Evolutionary conservation across 2,329 filamentous ascomycete species (phyloP).

Genomic region (Aspergillus neotritici): DNA sequence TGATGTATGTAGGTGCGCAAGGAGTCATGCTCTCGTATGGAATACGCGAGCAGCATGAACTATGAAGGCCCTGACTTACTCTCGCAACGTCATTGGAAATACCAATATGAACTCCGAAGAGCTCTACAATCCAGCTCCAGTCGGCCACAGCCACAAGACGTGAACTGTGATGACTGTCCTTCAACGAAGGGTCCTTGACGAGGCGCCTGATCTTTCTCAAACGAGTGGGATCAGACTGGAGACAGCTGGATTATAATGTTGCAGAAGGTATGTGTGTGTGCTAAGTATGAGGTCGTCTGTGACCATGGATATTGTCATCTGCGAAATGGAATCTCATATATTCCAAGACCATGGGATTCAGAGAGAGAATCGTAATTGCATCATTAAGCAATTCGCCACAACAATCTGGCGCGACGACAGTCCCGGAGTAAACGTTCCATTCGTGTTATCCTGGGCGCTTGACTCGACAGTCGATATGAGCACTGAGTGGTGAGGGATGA

Average conservation of each 20-base stretch:
- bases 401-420: no score
- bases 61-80: conserved; percentile 42
- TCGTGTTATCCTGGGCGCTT: no score
- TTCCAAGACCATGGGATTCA: no score
- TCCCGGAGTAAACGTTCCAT: no score
- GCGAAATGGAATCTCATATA: background rate
- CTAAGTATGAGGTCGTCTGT: background rate
- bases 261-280: conserved; percentile 10
- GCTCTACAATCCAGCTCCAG: conserved; percentile 35
- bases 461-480: no score
- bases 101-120: conserved; percentile 9
- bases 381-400: no score
- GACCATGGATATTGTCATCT: background rate
- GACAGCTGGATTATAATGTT: conserved; percentile 35
- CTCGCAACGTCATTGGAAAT: conserved; percentile 29
- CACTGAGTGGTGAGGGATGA: no score
- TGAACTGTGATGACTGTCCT: conserved; percentile 34
- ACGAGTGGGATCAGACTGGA: conserved; percentile 4
- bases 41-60: conserved; percentile 37
- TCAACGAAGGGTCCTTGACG: conserved; percentile 29
- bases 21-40: conserved; percentile 43
- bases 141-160: conserved; percentile 40
- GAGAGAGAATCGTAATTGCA: background rate
- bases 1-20: conserved; percentile 37
- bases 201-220: no score